Evolutionary conservation across 1,139 yeast species (phyloP).

Genomic region (Scheffersomyces parashehatae): DNA sequence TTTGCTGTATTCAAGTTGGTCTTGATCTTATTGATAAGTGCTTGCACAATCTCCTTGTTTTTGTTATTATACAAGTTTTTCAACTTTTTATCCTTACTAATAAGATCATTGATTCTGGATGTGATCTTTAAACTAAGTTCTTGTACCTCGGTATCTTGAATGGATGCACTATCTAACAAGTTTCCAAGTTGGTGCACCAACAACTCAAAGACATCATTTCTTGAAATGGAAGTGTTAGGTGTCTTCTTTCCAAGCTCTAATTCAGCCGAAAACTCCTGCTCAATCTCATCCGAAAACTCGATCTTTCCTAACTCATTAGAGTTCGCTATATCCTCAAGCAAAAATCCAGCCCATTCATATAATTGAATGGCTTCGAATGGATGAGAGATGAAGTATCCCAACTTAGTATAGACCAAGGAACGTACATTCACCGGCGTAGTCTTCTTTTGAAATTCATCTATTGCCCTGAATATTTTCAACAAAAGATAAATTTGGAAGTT

Average conservation of each 20-base stretch:
- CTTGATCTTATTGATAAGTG: not conserved
- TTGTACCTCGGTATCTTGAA: not conserved
- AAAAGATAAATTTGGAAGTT: slow-evolving; percentile 19
- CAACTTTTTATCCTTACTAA: not conserved
- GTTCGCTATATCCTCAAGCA: not conserved
- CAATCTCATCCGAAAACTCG: no score
- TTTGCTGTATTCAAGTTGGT: not conserved
- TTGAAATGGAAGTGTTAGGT: not conserved
- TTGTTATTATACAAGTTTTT: not conserved
- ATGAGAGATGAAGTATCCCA: slow-evolving; percentile 6
- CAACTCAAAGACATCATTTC: not conserved
- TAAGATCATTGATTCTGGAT: not conserved
- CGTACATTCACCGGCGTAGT: not conserved
- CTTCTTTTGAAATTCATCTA: not conserved
- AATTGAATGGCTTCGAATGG: slow-evolving; percentile 14
- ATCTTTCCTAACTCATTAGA: no score
- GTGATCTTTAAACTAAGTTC: not conserved
- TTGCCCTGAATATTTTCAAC: slow-evolving; percentile 6
- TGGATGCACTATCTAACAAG: not conserved
- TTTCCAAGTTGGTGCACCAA: not conserved
- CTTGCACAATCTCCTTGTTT: not conserved
- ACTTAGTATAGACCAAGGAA: not conserved
- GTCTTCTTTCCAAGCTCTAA: no score
- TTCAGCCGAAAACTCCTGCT: no score
- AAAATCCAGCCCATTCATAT: slow-evolving; percentile 17